Base-by-base conservation (phyloP, 2,329 filamentous ascomycete species). In the Periconia macrospinosa region DNA sequence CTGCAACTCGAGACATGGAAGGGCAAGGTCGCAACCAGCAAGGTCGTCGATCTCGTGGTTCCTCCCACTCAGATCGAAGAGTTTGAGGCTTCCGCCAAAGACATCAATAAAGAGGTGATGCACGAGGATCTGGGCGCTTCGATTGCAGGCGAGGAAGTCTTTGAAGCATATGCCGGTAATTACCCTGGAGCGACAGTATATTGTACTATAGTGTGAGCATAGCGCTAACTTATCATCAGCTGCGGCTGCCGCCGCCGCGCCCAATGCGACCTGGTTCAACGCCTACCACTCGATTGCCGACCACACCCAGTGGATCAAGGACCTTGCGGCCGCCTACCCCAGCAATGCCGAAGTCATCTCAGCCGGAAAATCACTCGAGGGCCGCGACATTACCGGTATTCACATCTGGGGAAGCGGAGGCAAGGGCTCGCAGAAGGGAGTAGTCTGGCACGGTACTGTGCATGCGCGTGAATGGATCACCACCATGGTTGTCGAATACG, bases 391-490 rank as follows among this genome's bases (percentile, higher is more conserved):
- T 50, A 66, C 62, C 20, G 72, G 72, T 8, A 74, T 75, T 47
- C 71, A 75, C 41, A 74, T 75, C 51, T 75, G 68, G 68, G 72
- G 72, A 17, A 69, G 58, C 30, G 68, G 70, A 7, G 72, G 71
- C 42, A 74, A 74, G 49, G 70, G 68, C 11, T 72, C 68, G 10
- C 60, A 74, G 59, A 65, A 67, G 53, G 71, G 62, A 18, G 65
- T 75, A 23, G 68, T 75, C 2, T 71, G 70, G 68, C 72, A 75
- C 53, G 67, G 67, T 18, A 75, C 70, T 3, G 72, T 75, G 13
- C 72, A 75, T 44, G 72, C 72, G 5, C 64, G 72, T 54, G 72
- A 75, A 55, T 75, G 72, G 72, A 68, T 70, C 30, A 67, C 67
- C 13, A 70, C 68, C 30, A 70, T 70, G 68, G 60, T 68, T 6